A percentile compares a stretch with the other conserved stretches of the same genome.
Conservation (phyloP, 2,329 filamentous ascomycete species). For the Cyclaneusma minus region DNA sequence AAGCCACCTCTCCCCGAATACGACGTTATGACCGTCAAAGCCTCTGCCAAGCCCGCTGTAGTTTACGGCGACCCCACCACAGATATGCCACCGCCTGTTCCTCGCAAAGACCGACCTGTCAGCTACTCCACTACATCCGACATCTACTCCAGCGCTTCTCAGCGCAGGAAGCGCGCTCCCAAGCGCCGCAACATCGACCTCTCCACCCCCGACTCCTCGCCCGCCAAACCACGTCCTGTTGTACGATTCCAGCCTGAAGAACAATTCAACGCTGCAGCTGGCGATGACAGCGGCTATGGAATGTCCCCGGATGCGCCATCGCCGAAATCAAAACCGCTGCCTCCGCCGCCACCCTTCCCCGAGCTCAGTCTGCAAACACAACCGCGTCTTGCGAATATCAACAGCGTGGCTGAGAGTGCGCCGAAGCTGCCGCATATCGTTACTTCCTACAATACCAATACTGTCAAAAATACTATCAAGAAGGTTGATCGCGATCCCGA, state of each 20-base stretch:
- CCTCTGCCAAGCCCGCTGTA: constrained; percentile 52
- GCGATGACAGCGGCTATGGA: constrained; percentile 14
- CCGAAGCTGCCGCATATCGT: too few species aligned
- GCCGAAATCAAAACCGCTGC: constrained; percentile 4
- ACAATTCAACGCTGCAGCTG: constrained; percentile 4
- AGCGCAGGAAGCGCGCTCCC: constrained; percentile 40
- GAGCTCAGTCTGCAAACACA: too few species aligned
- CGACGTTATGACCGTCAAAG: too few species aligned
- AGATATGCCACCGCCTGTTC: constrained; percentile 32
- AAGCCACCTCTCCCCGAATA: constrained; percentile 50
- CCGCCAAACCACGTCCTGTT: constrained; percentile 8
- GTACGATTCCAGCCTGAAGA: constrained; percentile 13
- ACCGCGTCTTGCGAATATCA: too few species aligned
- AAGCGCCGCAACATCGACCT: constrained; percentile 52
- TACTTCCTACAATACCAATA: too few species aligned
- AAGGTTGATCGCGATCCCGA: constrained; percentile 23
- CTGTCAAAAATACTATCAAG: constrained; percentile 1
- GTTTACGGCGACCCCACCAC: constrained; percentile 29
- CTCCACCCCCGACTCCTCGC: constrained; percentile 27
- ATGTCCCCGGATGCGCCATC: constrained; percentile 17
- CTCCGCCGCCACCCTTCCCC: background rate
- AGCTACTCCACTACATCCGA: constrained; percentile 40
- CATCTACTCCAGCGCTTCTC: constrained; percentile 37
- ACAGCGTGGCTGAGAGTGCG: too few species aligned
- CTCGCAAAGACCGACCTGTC: constrained; percentile 40